Base-by-base conservation (phyloP, 108 stramenopile species). In the Epipyxis sp. region DNA sequence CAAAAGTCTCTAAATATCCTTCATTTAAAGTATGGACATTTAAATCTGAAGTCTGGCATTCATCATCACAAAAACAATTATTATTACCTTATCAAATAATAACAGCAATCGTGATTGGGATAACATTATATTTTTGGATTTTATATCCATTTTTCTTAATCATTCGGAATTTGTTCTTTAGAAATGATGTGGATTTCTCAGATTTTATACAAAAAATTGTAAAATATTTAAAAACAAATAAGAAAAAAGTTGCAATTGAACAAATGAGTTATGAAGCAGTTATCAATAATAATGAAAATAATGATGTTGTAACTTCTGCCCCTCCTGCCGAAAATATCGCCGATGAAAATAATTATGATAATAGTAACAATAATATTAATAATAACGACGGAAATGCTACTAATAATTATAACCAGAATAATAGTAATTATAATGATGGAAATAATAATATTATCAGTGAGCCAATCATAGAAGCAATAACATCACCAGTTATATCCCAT, bases 1-100 rank as follows among this genome's bases (percentile, higher is more conserved):
- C 20, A 32, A 65, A 65, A 32, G 61, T 65, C 61, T 10, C 20
- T 37, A 65, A 65, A 37, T 65, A 65, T 32, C 61, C 61, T 29
- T 35, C 3, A 6, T 65, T 35, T 65, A 10, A 25, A 6, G 35
- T 25, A 35, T 65, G 61, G 61, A 35, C 6, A 6, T 65, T 65
- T 10, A 37, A 37, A 6, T 37, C 10, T 32, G 30, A 37, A 37
- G 6, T 6, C 10, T 65, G 61, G 61, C 61, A 65, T 32, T 29
- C 61, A 13, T 10, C 27, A 13, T 16, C 30, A 29, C 61, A 65
- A 25, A 29, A 65, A 25, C 35, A 10, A 6, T 10, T 29, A 32
- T 65, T 65, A 3, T 35, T 13, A 32, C 10, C 35, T 32, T 65
- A 65, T 25, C 3, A 65, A 32, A 65, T 65, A 35, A 37, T 29